Evolutionary conservation across 495 filamentous ascomycete species (phyloP).

Genomic region (Hypomontagnella submonticulosa): DNA sequence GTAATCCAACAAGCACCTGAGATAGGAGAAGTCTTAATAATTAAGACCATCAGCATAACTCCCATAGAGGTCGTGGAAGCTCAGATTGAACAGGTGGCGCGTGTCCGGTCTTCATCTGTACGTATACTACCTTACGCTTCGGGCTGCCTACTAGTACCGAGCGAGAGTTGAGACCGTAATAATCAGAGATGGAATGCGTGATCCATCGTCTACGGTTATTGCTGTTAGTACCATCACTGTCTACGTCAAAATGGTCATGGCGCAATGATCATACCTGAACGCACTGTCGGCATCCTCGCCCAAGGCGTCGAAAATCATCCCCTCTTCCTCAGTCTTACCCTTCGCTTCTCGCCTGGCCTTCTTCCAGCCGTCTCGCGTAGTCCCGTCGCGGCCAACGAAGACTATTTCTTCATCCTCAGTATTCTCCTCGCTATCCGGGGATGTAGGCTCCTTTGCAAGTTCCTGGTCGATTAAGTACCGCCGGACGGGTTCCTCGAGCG

Average conservation of each 20-base stretch:
- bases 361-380: slow-evolving; percentile 72
- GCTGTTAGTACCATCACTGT: slow-evolving; percentile 34
- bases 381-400: slow-evolving; percentile 83
- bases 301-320: slow-evolving; percentile 80
- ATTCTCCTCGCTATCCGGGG: slow-evolving; percentile 59
- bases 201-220: slow-evolving; percentile 78
- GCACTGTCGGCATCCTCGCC: slow-evolving; percentile 78
- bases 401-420: slow-evolving; percentile 91
- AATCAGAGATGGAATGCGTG: slow-evolving; percentile 89
- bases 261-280: slow-evolving; percentile 73
- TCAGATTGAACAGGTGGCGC: slow-evolving; percentile 47
- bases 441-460: slow-evolving; percentile 61
- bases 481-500: slow-evolving; percentile 61
- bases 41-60: slow-evolving; percentile 64
- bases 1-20: slow-evolving; percentile 6
- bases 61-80: slow-evolving; percentile 69
- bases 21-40: background rate
- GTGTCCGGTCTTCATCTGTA: slow-evolving; percentile 60
- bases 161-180: slow-evolving; percentile 91
- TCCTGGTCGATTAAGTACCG: slow-evolving; percentile 52
- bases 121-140: slow-evolving; percentile 84
- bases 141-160: slow-evolving; percentile 81
- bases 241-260: slow-evolving; percentile 20
- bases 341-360: slow-evolving; percentile 56
- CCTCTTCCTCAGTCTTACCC: slow-evolving; percentile 68